A percentile compares a stretch with the other conserved stretches of the same genome.
phyloP scores from a whole-genome alignment of 1,284 basidiomycete species.

The Xanthoconium separans region DNA sequence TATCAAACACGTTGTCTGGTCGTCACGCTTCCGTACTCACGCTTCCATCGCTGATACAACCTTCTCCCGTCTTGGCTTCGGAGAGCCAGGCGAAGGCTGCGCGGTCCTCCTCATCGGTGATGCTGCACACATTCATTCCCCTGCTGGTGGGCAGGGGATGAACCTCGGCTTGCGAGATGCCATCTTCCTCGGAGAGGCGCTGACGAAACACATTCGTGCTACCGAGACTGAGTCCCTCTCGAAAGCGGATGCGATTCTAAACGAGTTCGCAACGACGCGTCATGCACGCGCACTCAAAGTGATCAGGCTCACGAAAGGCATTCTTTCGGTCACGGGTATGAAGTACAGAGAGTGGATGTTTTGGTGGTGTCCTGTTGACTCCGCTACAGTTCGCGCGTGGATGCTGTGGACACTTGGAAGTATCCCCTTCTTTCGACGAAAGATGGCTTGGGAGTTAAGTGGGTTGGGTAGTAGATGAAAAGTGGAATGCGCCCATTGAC shows the following conservation, averaged over 20 bases:
- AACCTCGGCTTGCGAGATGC: conserved; percentile 47
- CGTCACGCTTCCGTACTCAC: conserved; percentile 38
- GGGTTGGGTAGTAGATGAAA: conserved; percentile 19
- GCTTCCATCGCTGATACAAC: conserved; percentile 36
- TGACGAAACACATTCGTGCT: conserved; percentile 20
- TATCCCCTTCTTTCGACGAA: conserved; percentile 14
- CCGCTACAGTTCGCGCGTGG: conserved; percentile 11
- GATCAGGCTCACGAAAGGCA: conserved; percentile 22
- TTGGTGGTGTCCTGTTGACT: conserved; percentile 24
- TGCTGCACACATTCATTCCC: conserved; percentile 46
- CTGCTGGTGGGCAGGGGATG: conserved; percentile 48
- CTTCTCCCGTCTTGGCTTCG: conserved; percentile 26
- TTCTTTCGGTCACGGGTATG: conserved; percentile 13
- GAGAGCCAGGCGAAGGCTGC: conserved; percentile 12
- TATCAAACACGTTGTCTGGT: conserved; percentile 34
- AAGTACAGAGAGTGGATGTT: conserved; percentile 11
- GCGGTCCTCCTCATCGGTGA: conserved; percentile 39
- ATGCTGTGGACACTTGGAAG: conserved; percentile 17
- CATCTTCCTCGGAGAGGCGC: conserved; percentile 31
- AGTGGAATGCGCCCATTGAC: too few species aligned
- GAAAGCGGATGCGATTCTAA: conserved; percentile 15
- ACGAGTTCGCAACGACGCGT: conserved; percentile 18
- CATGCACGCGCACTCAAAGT: conserved; percentile 19
- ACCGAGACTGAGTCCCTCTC: conserved; percentile 3
- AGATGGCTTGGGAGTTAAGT: conserved; percentile 21